phyloP scores from a whole-genome alignment of 495 filamentous ascomycete species.

The Aspergillus ellipticus region DNA sequence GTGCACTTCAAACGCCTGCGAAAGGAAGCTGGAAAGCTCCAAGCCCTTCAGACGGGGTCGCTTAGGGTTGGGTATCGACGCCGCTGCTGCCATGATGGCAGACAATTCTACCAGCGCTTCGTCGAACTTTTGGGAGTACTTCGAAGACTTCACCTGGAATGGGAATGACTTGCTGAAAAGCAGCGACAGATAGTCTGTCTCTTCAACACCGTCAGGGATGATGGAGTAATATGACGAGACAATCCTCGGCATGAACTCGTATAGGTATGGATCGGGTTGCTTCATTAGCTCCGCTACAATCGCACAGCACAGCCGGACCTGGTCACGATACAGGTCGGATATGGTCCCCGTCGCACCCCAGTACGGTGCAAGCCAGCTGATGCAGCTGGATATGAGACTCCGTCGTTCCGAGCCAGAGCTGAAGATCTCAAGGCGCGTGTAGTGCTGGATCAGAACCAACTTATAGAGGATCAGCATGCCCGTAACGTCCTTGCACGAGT shows the following conservation, averaged over 20 bases:
- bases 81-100: conserved; percentile 76
- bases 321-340: conserved; percentile 84
- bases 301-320: conserved; percentile 87
- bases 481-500: conserved; percentile 81
- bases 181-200: conserved; percentile 70
- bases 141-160: conserved; percentile 71
- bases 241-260: conserved; percentile 85
- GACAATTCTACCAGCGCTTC: conserved; percentile 88
- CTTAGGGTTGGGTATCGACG: conserved; percentile 57
- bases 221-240: conserved; percentile 84
- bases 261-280: conserved; percentile 73
- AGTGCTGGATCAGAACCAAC: conserved; percentile 85
- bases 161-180: conserved; percentile 89
- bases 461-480: conserved; percentile 95
- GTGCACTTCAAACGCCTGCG: conserved; percentile 69
- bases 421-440: conserved; percentile 76
- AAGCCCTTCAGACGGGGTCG: conserved; percentile 62
- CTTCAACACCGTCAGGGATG: conserved; percentile 55
- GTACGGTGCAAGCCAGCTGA: conserved; percentile 88
- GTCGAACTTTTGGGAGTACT: conserved; percentile 65
- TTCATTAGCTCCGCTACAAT: conserved; percentile 80
- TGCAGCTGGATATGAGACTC: conserved; percentile 73
- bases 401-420: conserved; percentile 67
- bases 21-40: conserved; percentile 70
- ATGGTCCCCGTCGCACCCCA: conserved; percentile 76